Evolutionary conservation across 2,329 filamentous ascomycete species (phyloP), one percentile per base, ranked within the genome.

Genomic region (Chaetomium sp.): DNA sequence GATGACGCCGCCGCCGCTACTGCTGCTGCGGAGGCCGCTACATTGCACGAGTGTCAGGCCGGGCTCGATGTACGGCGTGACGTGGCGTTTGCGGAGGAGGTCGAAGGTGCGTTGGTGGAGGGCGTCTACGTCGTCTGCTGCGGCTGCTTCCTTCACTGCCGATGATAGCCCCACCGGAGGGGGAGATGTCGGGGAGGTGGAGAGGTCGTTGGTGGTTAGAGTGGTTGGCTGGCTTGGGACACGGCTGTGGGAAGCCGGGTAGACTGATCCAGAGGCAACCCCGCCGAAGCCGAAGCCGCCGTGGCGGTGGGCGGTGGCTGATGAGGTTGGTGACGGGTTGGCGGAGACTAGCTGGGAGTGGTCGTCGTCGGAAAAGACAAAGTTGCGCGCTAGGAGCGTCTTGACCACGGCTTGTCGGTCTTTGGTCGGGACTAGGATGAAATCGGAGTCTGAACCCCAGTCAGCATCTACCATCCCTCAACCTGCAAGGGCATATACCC

Each of bases 371-470:
- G 90, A 87, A 64, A 96, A 91, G 64, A 87, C 85, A 67, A 96
- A 96, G 1, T 91, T 91, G 47, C 87, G 83, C 14, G 85, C 81
- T 57, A 92, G 79, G 5, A 97, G 77, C 0, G 90, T 87, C 56
- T 84, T 78, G 37, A 90, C 83, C 48, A 97, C 91, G 41, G 85
- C 86, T 33, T 80, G 74, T 50, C 87, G 84, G 65, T 87, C 84
- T 67, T 85, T 88, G 52, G 79, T 79, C 0, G 94, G 91, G 1
- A 96, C 90, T 38, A 97, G 80, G 64, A 99, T 95, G 72, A 96
- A 97, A 74, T 99, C 92, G 37, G 89, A 94, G 72, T 95, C 53
- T 51, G 34, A 5, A 7, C 1, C 1, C 5, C 7, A 19, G 33
- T 54, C n/a, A 49, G 41, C 1, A 27, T 3, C 19, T 3, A 27